These are phyloP conservation scores for Aureobasidium lini DNA, from an alignment of 2,329 filamentous ascomycete species.

Conservation along the genomic window DNA sequence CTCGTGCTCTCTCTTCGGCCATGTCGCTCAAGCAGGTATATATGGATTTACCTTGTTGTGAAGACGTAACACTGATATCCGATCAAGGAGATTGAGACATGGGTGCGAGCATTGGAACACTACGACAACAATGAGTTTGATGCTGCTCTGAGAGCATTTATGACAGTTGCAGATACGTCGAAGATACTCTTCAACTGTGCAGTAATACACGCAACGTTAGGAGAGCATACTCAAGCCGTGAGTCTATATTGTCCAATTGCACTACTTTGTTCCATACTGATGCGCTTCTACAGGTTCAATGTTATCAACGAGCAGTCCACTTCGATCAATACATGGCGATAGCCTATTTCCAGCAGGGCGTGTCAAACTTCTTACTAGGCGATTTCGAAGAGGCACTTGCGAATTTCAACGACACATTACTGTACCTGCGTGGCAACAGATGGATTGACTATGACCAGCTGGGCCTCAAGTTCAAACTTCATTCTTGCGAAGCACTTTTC, in stretches of 20 bases:
- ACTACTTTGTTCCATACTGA: neutral
- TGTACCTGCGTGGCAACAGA: conserved; percentile 91
- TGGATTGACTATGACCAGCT: conserved; percentile 97
- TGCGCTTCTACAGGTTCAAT: conserved; percentile 62
- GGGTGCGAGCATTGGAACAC: conserved; percentile 81
- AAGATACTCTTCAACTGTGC: conserved; percentile 99
- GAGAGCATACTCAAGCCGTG: conserved; percentile 92
- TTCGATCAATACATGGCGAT: conserved; percentile 94
- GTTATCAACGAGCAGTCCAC: conserved; percentile 83
- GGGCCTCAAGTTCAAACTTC: conserved; percentile 90
- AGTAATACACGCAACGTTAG: conserved; percentile 92
- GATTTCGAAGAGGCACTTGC: conserved; percentile 96
- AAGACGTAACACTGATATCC: conserved; percentile 8
- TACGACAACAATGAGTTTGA: conserved; percentile 99
- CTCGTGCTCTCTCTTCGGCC: neutral
- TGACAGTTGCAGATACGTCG: conserved; percentile 84
- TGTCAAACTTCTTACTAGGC: conserved; percentile 93
- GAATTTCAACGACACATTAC: conserved; percentile 96
- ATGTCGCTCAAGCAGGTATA: conserved; percentile 45
- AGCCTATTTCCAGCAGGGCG: conserved; percentile 96
- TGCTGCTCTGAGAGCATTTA: conserved; percentile 74
- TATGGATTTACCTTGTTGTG: neutral
- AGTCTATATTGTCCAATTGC: conserved; percentile 29
- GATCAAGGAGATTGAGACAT: conserved; percentile 90
- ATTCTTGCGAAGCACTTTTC: conserved; percentile 95